Percentiles rank a stretch among this genome's conserved stretches.
Evolutionary conservation across 306 rosid species (phyloP).

Genomic region (Boehmeria nivea): DNA sequence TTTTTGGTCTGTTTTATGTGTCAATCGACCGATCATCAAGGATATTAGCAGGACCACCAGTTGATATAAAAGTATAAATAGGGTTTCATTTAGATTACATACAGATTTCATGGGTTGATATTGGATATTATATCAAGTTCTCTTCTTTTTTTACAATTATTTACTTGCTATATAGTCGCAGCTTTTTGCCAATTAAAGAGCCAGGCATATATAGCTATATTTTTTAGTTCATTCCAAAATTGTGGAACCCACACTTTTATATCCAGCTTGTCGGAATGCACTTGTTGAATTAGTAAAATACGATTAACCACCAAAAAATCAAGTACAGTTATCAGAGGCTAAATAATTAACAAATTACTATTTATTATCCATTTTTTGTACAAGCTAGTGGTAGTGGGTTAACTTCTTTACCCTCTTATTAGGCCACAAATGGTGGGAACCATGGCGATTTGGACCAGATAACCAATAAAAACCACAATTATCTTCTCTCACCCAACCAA

Average conservation of each 20-base stretch:
- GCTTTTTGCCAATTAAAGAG: too few species aligned
- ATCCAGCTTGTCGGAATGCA: too few species aligned
- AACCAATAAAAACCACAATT: conserved; percentile 10
- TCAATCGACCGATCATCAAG: conserved; percentile 19
- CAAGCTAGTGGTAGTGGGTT: too few species aligned
- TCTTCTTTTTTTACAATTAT: not conserved
- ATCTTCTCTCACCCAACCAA: not conserved
- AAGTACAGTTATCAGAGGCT: too few species aligned
- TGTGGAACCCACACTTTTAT: too few species aligned
- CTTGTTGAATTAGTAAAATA: too few species aligned
- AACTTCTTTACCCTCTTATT: conserved; percentile 4
- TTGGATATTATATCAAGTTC: not conserved
- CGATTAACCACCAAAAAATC: too few species aligned
- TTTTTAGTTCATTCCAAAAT: too few species aligned
- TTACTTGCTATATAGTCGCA: not conserved
- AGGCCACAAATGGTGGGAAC: conserved; percentile 36
- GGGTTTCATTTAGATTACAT: not conserved
- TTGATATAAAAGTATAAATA: conserved; percentile 15
- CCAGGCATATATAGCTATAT: too few species aligned
- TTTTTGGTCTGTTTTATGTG: conserved; percentile 21
- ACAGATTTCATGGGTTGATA: not conserved
- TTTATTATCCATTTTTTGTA: too few species aligned
- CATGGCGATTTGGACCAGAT: conserved; percentile 29
- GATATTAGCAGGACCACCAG: conserved; percentile 37
- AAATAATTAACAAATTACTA: too few species aligned